A percentile compares a stretch with the other conserved stretches of the same genome.
These are phyloP conservation scores for Blastomyces emzantsi DNA, from an alignment of 2,329 filamentous ascomycete species.

Conservation along the genomic window DNA sequence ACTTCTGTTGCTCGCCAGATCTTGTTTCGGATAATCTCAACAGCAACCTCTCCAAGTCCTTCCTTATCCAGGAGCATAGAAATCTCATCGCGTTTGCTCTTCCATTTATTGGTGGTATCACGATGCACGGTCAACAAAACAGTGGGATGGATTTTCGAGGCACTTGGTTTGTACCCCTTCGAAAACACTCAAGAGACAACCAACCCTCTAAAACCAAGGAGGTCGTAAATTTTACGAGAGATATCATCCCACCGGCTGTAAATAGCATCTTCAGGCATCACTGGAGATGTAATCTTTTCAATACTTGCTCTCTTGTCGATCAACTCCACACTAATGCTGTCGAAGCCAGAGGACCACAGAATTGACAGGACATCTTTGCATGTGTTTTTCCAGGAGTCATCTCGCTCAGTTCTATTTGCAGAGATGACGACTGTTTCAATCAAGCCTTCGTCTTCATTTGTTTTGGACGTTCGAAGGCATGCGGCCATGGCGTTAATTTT, in stretches of 20 bases:
- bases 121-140: constrained; percentile 13
- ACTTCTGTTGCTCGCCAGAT: not conserved
- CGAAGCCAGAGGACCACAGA: no score
- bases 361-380: no score
- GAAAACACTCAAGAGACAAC: constrained; percentile 8
- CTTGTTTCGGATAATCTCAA: not conserved
- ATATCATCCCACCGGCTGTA: constrained; percentile 7
- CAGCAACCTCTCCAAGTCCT: not conserved
- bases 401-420: no score
- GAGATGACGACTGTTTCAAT: no score
- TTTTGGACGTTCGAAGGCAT: no score
- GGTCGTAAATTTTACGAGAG: not conserved
- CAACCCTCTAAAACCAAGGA: not conserved
- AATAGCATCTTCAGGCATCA: no score
- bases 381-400: no score
- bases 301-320: no score
- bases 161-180: not conserved
- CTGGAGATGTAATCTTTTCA: no score
- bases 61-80: not conserved
- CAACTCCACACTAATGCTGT: no score
- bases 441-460: no score
- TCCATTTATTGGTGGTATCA: constrained; percentile 3
- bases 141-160: constrained; percentile 1
- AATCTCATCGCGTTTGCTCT: constrained; percentile 2
- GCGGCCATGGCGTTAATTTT: no score